phyloP scores from a whole-genome alignment of 2,329 filamentous ascomycete species.

The Stachybotrys chlorohalonatus region DNA sequence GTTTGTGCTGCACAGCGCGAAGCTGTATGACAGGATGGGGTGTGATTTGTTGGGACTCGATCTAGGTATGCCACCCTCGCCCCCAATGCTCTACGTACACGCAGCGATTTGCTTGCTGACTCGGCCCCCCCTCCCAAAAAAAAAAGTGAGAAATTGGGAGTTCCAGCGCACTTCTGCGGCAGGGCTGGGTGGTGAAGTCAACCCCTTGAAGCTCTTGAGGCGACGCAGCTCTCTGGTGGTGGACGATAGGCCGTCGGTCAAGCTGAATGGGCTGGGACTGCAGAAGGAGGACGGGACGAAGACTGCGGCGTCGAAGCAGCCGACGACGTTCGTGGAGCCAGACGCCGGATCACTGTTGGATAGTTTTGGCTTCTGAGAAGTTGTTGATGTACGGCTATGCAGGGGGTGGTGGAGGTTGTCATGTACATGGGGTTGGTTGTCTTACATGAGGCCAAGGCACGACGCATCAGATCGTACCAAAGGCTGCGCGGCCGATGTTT shows the following conservation, averaged over 20 bases:
- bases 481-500: too few relatives aligned
- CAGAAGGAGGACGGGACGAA: constrained; percentile 21
- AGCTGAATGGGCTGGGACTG: constrained; percentile 32
- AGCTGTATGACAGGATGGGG: constrained; percentile 82
- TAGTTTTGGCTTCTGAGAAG: constrained; percentile 73
- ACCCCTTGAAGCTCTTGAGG: constrained; percentile 59
- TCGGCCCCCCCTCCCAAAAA: too few relatives aligned
- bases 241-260: constrained; percentile 53
- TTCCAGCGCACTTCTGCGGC: constrained; percentile 48
- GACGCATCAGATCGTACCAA: too few relatives aligned
- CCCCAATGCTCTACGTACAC: neutral
- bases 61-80: constrained; percentile 46
- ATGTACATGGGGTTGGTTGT: neutral
- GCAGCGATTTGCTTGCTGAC: constrained; percentile 6
- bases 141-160: constrained; percentile 66
- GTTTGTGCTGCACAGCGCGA: constrained; percentile 79
- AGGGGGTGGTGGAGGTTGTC: neutral
- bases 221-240: constrained; percentile 72
- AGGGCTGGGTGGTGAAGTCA: constrained; percentile 38
- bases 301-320: constrained; percentile 43
- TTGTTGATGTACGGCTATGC: neutral
- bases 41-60: constrained; percentile 85
- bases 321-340: constrained; percentile 86
- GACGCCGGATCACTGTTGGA: constrained; percentile 81
- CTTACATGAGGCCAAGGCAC: too few relatives aligned